Evolutionary conservation across 352 stramenopile genomes (phyloP), one percentile per base, ranked within the genome.

Genomic region (Phytophthora vignae): DNA sequence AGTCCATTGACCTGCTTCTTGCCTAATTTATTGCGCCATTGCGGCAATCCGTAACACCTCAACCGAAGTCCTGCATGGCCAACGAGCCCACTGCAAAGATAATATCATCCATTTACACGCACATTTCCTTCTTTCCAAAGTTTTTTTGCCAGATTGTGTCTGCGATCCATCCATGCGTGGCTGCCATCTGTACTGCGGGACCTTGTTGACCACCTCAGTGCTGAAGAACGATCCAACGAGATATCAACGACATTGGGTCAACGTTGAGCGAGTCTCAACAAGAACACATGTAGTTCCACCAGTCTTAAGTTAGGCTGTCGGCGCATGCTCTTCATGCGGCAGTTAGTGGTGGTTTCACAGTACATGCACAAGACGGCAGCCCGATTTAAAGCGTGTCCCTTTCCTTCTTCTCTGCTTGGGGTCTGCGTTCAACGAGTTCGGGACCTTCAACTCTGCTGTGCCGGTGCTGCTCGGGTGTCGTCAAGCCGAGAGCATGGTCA

Each of bases 1-100:
- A 90, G 38, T 83, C 79, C 6, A 68, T 90, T 31, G 65, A 87
- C 44, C 59, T 90, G 60, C 69, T 90, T 63, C 79, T 87, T 71
- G 55, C 72, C 48, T 85, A 85, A 85, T 76, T 81, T 78, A 77
- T 80, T 76, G 60, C 50, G 67, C 71, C 61, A 66, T 14, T 50
- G 49, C 40, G 59, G 49, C 67, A 73, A 63, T 57, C 71, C 46
- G 60, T 73, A 69, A 66, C 33, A 61, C 55, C 64, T 67, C 31
- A 70, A 72, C 25, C 71, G 56, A 67, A 73, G 67, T 73, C 40
- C 19, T 29, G 55, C 64, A 50, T 40, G 60, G 42, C 40, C 50
- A 22, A 68, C 33, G 19, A 64, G 44, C 49, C 54, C 44, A 81
- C 50, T 64, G 56, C 69, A 55, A 65, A 55, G 60, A 80, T 73